phyloP scores from a whole-genome alignment of 2,329 filamentous ascomycete genomes.

The Periconia digitata region DNA sequence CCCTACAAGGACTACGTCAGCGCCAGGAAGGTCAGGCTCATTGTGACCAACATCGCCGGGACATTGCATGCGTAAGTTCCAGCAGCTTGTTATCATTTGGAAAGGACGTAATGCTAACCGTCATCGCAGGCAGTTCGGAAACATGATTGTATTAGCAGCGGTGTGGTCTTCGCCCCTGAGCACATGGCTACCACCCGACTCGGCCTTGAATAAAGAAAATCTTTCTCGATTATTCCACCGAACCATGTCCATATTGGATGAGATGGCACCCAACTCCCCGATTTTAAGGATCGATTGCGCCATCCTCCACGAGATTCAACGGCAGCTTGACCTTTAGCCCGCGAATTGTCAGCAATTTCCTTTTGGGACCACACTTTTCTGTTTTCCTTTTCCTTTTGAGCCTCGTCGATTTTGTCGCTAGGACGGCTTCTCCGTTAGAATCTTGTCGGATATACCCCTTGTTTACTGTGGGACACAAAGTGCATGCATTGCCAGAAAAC shows the following conservation, averaged over 20 bases:
- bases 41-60: conserved; percentile 95
- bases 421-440: neutral
- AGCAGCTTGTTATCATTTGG: neutral
- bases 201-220: conserved; percentile 24
- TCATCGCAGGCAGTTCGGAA: conserved; percentile 82
- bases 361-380: neutral
- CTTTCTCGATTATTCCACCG: conserved; percentile 30
- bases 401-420: neutral
- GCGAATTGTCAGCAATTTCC: neutral
- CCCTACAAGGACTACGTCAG: conserved; percentile 52
- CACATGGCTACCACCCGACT: conserved; percentile 28
- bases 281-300: conserved; percentile 72
- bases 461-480: neutral
- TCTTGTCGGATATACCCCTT: conserved; percentile 4
- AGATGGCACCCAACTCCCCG: conserved; percentile 72
- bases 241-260: conserved; percentile 75
- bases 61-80: conserved; percentile 88
- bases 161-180: conserved; percentile 64
- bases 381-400: no score
- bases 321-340: conserved; percentile 18
- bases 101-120: conserved; percentile 23
- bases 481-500: neutral
- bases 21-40: conserved; percentile 63
- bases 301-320: conserved; percentile 61
- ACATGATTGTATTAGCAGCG: conserved; percentile 86